Evolutionary conservation across 1,284 basidiomycete genomes (phyloP), one percentile per base, ranked within the genome.

Genomic region (Rhodotorula sp.): DNA sequence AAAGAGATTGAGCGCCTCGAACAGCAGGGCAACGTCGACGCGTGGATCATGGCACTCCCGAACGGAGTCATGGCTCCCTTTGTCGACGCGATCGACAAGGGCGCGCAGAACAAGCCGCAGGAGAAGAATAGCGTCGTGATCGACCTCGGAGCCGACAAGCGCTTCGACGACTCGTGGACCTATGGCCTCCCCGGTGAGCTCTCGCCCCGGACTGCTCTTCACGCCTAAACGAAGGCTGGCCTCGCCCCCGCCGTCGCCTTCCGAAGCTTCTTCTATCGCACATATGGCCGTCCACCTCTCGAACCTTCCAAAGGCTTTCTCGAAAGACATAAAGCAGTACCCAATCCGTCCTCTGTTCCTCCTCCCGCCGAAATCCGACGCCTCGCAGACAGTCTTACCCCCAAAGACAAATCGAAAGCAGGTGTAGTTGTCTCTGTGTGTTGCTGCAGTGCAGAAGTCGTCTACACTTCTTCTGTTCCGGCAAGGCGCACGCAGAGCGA

Each of bases 131-230:
- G 88, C 78, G 91, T 91, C 53, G 84, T 99, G 63, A 89, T 99
- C 60, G 95, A 99, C 80, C 83, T 99, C 73, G 88, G 92, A 77
- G 96, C 95, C 55, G 95, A 99, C 82, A 94, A 71, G 66, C 55
- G 69, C 70, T 99, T 99, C 80, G 93, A 97, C 84, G 84, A 88
- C 60, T 89, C 86, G 62, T 99, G 95, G 95, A 92, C 91, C 72
- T 99, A 99, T 80, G 95, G 95, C 78, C 88, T 99, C 83, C 95
- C 96, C 83, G 95, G 96, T 99, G 87, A 91, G 94, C 83, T 78
- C 56, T 56, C 55, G 42, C 24, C 12, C 49, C 29, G 14, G n/a
- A 20, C 24, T 17, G n/a, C 58, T 12, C 44, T 44, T 37, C 30
- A n/a, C 18, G 58, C 45, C 30, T 29, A 26, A 30, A 18, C 5